Conservation (phyloP, 108 stramenopile genomes). For the Cyclotella kingstonii region DNA sequence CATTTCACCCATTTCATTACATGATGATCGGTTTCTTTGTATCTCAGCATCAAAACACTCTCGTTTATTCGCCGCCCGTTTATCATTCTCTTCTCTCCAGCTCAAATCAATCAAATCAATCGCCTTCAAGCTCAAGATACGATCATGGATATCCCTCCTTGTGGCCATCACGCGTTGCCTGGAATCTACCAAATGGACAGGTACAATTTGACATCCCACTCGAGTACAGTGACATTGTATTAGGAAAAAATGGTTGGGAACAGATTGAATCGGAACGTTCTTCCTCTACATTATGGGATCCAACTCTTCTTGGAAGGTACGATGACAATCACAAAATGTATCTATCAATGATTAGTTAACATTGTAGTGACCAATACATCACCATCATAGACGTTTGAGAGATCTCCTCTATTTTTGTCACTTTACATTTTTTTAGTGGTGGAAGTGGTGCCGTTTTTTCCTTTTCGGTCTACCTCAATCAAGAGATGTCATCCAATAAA, state of each 20-base stretch:
- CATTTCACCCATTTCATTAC: no score
- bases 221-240: no score
- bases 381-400: neutral
- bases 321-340: neutral
- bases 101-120: neutral
- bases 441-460: constrained; percentile 47
- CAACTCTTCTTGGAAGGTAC: constrained; percentile 39
- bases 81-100: neutral
- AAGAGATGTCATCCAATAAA: constrained; percentile 5
- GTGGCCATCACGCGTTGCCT: neutral
- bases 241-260: neutral
- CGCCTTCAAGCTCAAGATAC: no score
- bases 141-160: neutral
- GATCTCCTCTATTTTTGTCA: neutral
- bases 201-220: constrained; percentile 23
- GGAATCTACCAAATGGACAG: constrained; percentile 35
- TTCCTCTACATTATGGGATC: constrained; percentile 15
- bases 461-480: constrained; percentile 1
- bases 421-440: constrained; percentile 13
- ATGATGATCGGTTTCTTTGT: no score
- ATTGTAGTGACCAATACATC: neutral
- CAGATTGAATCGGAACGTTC: neutral
- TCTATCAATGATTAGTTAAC: neutral
- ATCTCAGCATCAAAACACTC: no score
- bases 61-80: no score